Percentiles rank a stretch among this genome's conserved stretches.
These are phyloP conservation scores for Aspergillus sp. DNA, from an alignment of 2,329 filamentous ascomycete species.

Conservation along the genomic window DNA sequence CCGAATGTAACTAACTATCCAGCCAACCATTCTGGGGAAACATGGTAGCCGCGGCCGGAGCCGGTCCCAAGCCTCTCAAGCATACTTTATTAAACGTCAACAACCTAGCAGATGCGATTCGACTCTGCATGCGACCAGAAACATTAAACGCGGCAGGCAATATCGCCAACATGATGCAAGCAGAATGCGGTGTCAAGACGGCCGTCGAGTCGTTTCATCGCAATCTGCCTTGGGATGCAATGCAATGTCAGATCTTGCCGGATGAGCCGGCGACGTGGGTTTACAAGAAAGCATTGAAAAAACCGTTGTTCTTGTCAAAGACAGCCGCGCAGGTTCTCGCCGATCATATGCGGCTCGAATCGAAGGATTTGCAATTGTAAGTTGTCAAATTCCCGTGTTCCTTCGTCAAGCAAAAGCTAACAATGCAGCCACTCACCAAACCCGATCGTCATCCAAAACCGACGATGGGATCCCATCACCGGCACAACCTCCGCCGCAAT, in stretches of 20 bases:
- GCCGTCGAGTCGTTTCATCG: slow-evolving; percentile 43
- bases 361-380: slow-evolving; percentile 16
- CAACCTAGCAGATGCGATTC: slow-evolving; percentile 42
- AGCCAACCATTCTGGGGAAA: slow-evolving; percentile 50
- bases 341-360: slow-evolving; percentile 15
- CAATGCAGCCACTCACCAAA: slow-evolving; percentile 19
- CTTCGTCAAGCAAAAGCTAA: background rate
- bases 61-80: slow-evolving; percentile 45
- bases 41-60: slow-evolving; percentile 45
- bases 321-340: slow-evolving; percentile 18
- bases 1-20: background rate
- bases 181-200: slow-evolving; percentile 35
- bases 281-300: slow-evolving; percentile 8
- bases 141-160: slow-evolving; percentile 30
- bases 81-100: slow-evolving; percentile 40
- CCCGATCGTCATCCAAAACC: slow-evolving; percentile 27
- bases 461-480: slow-evolving; percentile 28
- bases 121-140: slow-evolving; percentile 35
- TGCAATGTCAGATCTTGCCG: slow-evolving; percentile 20
- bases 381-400: slow-evolving; percentile 1
- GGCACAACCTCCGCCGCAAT: slow-evolving; percentile 20
- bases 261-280: slow-evolving; percentile 24
- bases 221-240: slow-evolving; percentile 18
- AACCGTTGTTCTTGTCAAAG: slow-evolving; percentile 15
- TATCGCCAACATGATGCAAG: slow-evolving; percentile 33